These are phyloP conservation scores for Cryphonectria carpinicola DNA, from an alignment of 2,329 filamentous ascomycete species.

Conservation along the genomic window DNA sequence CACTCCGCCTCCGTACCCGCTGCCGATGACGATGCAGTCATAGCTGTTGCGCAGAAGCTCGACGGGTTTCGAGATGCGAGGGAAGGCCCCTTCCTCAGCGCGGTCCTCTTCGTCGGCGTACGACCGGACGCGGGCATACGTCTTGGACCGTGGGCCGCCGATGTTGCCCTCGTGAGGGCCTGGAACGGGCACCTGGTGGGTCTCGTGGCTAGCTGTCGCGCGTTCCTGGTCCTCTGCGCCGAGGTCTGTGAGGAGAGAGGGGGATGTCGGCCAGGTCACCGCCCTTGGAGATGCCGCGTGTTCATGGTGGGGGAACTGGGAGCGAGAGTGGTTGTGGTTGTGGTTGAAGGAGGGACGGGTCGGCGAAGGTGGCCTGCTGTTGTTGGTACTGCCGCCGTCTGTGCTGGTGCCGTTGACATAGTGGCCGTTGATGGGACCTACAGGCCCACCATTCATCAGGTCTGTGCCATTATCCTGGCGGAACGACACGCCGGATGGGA, in stretches of 20 bases:
- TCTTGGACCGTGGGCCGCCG: slow-evolving; percentile 39
- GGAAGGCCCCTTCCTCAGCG: slow-evolving; percentile 42
- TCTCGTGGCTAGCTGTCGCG: slow-evolving; percentile 20
- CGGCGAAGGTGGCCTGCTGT: slow-evolving; percentile 23
- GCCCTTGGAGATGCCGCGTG: slow-evolving; percentile 10
- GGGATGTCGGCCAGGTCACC: slow-evolving; percentile 23
- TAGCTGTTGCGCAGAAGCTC: slow-evolving; percentile 62
- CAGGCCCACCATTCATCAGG: slow-evolving; percentile 21
- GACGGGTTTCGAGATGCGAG: slow-evolving; percentile 60
- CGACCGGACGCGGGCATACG: slow-evolving; percentile 36
- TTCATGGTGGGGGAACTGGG: not conserved
- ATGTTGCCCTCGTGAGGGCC: slow-evolving; percentile 40
- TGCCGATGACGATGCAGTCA: slow-evolving; percentile 70
- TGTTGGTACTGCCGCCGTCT: slow-evolving; percentile 22
- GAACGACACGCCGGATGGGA: not conserved
- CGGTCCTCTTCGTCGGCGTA: slow-evolving; percentile 35
- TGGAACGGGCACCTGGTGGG: slow-evolving; percentile 36
- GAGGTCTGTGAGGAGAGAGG: slow-evolving; percentile 12
- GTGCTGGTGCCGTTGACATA: slow-evolving; percentile 24
- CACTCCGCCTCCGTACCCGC: slow-evolving; percentile 69
- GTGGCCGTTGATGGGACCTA: slow-evolving; percentile 14
- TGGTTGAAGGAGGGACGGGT: not conserved
- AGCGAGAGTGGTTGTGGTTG: not conserved
- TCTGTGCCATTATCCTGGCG: not conserved
- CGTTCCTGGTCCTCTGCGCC: slow-evolving; percentile 9